Conservation (phyloP, 2,329 filamentous ascomycete species). For the Diplodia scrobiculata region DNA sequence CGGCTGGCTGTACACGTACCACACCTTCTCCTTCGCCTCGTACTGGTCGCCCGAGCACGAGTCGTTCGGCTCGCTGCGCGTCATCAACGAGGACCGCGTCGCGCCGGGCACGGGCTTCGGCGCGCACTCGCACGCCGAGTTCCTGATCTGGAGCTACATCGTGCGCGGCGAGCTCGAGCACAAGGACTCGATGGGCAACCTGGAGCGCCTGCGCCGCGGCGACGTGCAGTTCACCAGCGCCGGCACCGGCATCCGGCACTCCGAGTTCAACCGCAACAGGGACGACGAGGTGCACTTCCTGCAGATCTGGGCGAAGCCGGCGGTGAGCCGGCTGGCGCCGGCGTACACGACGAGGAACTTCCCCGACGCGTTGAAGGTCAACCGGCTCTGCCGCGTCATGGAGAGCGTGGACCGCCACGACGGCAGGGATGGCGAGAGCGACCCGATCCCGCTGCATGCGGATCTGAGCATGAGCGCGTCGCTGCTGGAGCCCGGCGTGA, state of each 20-base stretch:
- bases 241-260: constrained; percentile 78
- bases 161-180: constrained; percentile 84
- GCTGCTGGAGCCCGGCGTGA: constrained; percentile 66
- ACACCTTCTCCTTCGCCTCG: constrained; percentile 79
- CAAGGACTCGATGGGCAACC: constrained; percentile 76
- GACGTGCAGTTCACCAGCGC: constrained; percentile 90
- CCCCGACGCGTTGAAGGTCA: constrained; percentile 69
- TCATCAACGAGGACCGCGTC: constrained; percentile 88
- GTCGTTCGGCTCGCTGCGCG: constrained; percentile 74
- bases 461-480: constrained; percentile 82
- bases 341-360: constrained; percentile 76
- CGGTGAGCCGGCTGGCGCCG: constrained; percentile 70
- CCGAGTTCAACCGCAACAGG: constrained; percentile 76
- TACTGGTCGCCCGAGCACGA: constrained; percentile 69
- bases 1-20: constrained; percentile 84
- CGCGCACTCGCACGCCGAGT: constrained; percentile 81
- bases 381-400: constrained; percentile 72
- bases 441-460: constrained; percentile 79
- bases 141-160: constrained; percentile 88
- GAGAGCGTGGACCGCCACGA: constrained; percentile 66
- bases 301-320: constrained; percentile 85
- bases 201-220: constrained; percentile 71
- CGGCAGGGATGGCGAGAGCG: constrained; percentile 67
- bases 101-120: constrained; percentile 74
- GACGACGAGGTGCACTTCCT: constrained; percentile 76